Conservation (phyloP, 768 basidiomycete species). For the Pleurotus pulmonarius region DNA sequence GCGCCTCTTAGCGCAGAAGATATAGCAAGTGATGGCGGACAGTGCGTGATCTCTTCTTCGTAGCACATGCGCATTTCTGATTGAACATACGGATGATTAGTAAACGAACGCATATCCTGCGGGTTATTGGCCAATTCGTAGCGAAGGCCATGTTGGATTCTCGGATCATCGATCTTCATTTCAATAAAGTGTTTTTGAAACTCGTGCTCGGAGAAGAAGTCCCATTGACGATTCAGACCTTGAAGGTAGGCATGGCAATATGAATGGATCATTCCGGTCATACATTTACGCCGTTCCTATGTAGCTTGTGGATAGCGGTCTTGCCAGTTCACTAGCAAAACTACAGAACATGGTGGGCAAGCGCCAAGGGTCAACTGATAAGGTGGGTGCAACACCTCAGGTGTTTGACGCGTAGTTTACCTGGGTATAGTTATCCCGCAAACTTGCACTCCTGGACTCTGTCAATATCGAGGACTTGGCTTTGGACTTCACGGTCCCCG, state of each 20-base stretch:
- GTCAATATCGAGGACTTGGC: constrained; percentile 82
- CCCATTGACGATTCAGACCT: constrained; percentile 75
- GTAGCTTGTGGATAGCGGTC: constrained; percentile 78
- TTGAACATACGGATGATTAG: constrained; percentile 32
- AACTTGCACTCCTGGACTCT: constrained; percentile 54
- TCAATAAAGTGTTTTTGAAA: constrained; percentile 95
- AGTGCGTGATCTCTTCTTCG: constrained; percentile 39
- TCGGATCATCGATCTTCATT: constrained; percentile 91
- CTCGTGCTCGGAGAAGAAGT: constrained; percentile 85
- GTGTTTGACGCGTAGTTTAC: neutral
- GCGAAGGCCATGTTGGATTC: constrained; percentile 97
- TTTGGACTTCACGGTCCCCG: constrained; percentile 95
- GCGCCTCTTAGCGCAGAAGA: constrained; percentile 73
- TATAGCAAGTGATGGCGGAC: constrained; percentile 67
- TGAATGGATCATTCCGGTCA: neutral
- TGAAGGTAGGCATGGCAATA: constrained; percentile 51
- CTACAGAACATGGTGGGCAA: constrained; percentile 64
- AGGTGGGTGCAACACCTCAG: constrained; percentile 34
- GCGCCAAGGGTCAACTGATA: constrained; percentile 41
- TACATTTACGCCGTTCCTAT: neutral
- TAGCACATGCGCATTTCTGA: neutral
- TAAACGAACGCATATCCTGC: constrained; percentile 82
- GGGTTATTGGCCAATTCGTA: constrained; percentile 92
- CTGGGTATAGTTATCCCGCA: constrained; percentile 43
- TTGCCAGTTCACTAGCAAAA: constrained; percentile 83